A percentile compares a stretch with the other conserved stretches of the same genome.
These are phyloP conservation scores for Gracilariopsis chorda DNA, from an alignment of 23 red algal genomes.

Conservation along the genomic window DNA sequence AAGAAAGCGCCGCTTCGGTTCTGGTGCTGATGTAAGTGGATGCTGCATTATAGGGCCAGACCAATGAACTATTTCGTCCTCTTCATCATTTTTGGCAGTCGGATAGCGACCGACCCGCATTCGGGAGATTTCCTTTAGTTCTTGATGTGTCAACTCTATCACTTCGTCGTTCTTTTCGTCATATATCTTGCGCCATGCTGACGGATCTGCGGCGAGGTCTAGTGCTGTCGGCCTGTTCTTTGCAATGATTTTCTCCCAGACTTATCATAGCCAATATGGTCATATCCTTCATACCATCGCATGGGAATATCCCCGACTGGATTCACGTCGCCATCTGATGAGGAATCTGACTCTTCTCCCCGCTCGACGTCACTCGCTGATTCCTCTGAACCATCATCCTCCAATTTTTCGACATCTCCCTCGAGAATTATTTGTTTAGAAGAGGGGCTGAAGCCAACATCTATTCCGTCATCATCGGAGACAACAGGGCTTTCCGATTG, in stretches of 20 bases:
- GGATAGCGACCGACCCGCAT: constrained; percentile 66
- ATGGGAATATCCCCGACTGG: constrained; percentile 90
- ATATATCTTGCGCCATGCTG: constrained; percentile 75
- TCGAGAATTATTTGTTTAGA: background rate
- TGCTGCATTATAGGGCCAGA: constrained; percentile 53
- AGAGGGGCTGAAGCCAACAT: constrained; percentile 4
- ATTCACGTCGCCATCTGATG: constrained; percentile 72
- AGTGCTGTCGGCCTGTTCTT: constrained; percentile 38
- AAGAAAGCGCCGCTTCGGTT: constrained; percentile 80
- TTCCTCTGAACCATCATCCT: background rate
- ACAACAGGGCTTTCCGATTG: constrained; percentile 32
- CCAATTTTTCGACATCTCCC: background rate
- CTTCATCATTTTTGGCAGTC: background rate
- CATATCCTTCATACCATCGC: constrained; percentile 93
- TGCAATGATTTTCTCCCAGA: constrained; percentile 63
- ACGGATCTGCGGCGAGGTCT: constrained; percentile 59
- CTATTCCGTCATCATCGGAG: constrained; percentile 49
- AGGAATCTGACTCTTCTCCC: constrained; percentile 52
- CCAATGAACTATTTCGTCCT: constrained; percentile 87
- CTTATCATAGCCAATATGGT: constrained; percentile 91
- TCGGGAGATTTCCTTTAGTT: constrained; percentile 70
- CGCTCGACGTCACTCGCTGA: background rate
- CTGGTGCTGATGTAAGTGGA: constrained; percentile 64
- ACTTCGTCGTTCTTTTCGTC: constrained; percentile 93
- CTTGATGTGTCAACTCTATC: constrained; percentile 71